Evolutionary conservation across 2,329 filamentous ascomycete genomes (phyloP).

Genomic region (Gnomoniopsis smithogilvyi): DNA sequence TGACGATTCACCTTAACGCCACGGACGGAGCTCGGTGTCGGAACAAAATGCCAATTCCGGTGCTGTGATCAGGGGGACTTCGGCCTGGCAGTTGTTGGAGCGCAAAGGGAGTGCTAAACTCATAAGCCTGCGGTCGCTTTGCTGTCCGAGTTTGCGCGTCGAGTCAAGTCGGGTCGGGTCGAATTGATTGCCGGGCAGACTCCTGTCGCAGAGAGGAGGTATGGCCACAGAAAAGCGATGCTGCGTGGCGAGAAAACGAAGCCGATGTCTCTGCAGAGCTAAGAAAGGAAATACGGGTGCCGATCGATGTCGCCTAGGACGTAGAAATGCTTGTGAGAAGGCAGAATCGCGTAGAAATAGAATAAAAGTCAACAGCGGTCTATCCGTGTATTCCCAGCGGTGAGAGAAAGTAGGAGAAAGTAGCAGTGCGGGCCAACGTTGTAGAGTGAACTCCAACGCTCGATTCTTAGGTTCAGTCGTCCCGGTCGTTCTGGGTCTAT

Average conservation of each 20-base stretch:
- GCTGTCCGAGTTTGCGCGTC: background rate
- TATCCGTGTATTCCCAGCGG: slow-evolving; percentile 6
- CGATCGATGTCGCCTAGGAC: slow-evolving; percentile 1
- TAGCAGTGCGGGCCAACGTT: background rate
- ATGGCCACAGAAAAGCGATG: background rate
- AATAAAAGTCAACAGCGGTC: slow-evolving; percentile 8
- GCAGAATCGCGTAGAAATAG: background rate
- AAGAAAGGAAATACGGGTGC: background rate
- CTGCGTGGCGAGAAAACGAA: background rate
- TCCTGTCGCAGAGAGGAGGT: background rate
- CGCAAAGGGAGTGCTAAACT: background rate
- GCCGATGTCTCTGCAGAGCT: background rate
- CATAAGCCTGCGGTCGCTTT: background rate
- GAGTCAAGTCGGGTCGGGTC: background rate
- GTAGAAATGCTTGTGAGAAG: background rate
- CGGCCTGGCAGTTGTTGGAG: background rate
- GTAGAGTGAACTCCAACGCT: background rate
- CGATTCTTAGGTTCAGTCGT: background rate
- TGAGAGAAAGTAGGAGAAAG: background rate
- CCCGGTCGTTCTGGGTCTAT: background rate
- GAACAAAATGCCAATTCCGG: background rate
- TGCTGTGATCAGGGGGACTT: background rate
- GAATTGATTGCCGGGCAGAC: background rate
- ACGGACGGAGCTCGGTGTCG: background rate
- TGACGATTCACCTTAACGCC: background rate